phyloP scores from a whole-genome alignment of 371 early-diverging fungal species.

The Lichtheimia ramosa region DNA sequence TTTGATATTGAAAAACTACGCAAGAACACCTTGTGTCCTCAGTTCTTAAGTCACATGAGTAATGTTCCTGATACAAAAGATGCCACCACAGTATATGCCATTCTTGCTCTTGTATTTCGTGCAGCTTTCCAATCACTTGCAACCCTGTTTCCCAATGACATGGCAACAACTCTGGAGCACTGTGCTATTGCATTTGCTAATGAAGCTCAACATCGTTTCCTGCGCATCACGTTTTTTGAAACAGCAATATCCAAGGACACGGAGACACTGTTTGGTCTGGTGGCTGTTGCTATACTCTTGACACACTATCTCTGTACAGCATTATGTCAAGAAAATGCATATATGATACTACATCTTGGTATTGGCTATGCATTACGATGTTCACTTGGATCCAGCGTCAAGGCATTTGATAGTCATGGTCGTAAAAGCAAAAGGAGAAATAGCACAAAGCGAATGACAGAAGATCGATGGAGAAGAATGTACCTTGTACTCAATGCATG shows the following conservation, averaged over 20 bases:
- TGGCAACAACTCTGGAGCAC: conserved; percentile 9
- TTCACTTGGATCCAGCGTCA: background rate
- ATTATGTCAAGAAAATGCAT: conserved; percentile 34
- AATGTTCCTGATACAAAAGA: background rate
- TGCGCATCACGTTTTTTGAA: conserved; percentile 16
- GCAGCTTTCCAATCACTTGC: conserved; percentile 31
- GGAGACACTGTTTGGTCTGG: background rate
- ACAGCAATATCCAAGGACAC: background rate
- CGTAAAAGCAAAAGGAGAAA: too few relatives aligned
- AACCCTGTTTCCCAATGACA: background rate
- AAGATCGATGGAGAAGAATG: too few relatives aligned
- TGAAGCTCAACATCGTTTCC: conserved; percentile 29
- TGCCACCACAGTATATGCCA: conserved; percentile 15
- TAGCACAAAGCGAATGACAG: too few relatives aligned
- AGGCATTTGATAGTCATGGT: background rate
- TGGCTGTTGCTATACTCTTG: conserved; percentile 29
- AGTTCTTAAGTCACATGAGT: too few relatives aligned
- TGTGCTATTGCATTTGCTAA: conserved; percentile 21
- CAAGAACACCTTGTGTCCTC: too few relatives aligned
- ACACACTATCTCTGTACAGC: conserved; percentile 40
- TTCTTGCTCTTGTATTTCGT: conserved; percentile 30
- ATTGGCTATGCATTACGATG: conserved; percentile 15
- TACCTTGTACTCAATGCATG: conserved; percentile 16
- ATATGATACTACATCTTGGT: conserved; percentile 21
- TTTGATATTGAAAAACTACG: background rate